Evolutionary conservation across 2,329 filamentous ascomycete genomes (phyloP).

Genomic region (Aspergillus clavatus): DNA sequence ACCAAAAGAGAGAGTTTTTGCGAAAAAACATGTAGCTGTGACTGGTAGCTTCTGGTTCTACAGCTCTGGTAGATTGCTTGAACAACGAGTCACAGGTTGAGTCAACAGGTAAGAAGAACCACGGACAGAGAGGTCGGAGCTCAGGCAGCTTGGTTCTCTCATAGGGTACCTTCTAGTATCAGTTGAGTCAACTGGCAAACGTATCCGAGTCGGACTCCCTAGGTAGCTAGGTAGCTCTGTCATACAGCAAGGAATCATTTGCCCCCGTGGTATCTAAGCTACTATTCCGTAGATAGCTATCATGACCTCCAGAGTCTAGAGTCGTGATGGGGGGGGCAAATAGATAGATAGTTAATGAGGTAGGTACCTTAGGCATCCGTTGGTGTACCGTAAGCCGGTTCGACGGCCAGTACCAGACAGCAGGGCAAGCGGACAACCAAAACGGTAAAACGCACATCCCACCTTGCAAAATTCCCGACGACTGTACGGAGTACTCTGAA

Average conservation of each 20-base stretch:
- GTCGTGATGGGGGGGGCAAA: background rate
- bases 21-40: no score
- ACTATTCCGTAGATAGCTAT: no score
- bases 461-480: no score
- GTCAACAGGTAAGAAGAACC: background rate
- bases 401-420: constrained; percentile 2
- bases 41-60: no score
- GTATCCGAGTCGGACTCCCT: no score
- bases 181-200: background rate
- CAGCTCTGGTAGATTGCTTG: background rate
- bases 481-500: no score
- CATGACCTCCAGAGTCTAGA: background rate
- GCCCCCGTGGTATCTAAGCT: no score
- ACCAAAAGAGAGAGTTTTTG: background rate
- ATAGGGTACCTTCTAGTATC: background rate
- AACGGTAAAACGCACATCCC: constrained; percentile 17
- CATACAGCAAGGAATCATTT: background rate
- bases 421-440: background rate
- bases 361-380: background rate
- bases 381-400: constrained; percentile 1
- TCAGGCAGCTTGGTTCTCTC: background rate
- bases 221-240: no score
- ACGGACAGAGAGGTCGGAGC: background rate
- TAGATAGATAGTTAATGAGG: no score
- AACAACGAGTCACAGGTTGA: background rate